These are phyloP conservation scores for Yarrowia phangngaensis DNA, from an alignment of 805 yeast species.

Conservation along the genomic window DNA sequence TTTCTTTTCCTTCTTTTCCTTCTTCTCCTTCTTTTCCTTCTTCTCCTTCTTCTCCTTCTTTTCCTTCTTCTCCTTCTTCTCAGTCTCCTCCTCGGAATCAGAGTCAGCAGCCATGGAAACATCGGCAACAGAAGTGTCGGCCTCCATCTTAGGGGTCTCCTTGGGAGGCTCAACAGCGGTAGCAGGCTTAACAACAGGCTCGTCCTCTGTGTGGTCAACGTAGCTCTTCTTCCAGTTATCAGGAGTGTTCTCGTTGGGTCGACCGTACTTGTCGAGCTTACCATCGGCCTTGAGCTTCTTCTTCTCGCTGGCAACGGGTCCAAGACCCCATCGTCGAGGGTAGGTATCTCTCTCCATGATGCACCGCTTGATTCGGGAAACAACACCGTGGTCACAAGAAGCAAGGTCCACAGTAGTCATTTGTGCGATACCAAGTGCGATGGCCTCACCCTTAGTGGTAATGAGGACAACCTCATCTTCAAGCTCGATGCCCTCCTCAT, in stretches of 20 bases:
- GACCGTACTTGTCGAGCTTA: constrained; percentile 92
- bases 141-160: constrained; percentile 27
- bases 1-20: constrained; percentile 52
- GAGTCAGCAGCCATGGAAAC: constrained; percentile 36
- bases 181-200: constrained; percentile 33
- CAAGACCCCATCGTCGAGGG: constrained; percentile 99
- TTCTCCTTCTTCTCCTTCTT: constrained; percentile 51
- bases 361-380: constrained; percentile 97
- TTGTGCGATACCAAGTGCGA: constrained; percentile 97
- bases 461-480: constrained; percentile 97
- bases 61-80: constrained; percentile 54
- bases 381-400: constrained; percentile 96
- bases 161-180: constrained; percentile 38
- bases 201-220: constrained; percentile 52
- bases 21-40: constrained; percentile 54
- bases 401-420: constrained; percentile 98
- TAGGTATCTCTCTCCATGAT: constrained; percentile 99
- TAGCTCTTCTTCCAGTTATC: constrained; percentile 84
- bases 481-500: constrained; percentile 95
- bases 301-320: constrained; percentile 98
- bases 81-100: constrained; percentile 44
- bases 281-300: constrained; percentile 97
- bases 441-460: constrained; percentile 99
- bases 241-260: constrained; percentile 91
- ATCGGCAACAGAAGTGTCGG: constrained; percentile 30